These are phyloP conservation scores for Suillus subluteus DNA, from an alignment of 768 basidiomycete genomes.

Conservation along the genomic window DNA sequence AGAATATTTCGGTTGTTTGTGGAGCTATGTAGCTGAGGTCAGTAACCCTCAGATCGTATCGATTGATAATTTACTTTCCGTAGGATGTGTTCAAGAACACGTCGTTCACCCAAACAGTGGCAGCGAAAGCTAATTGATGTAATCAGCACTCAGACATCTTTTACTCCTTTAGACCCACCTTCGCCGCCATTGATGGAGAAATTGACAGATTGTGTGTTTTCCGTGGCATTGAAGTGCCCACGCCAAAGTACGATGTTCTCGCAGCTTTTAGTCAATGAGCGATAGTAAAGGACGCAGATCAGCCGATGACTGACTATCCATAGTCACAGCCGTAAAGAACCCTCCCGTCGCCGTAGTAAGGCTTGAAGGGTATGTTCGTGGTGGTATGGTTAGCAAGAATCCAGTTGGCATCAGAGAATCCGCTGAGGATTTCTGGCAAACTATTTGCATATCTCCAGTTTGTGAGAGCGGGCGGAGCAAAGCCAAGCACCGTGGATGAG, in stretches of 20 bases:
- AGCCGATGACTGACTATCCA: conserved; percentile 60
- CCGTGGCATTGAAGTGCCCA: conserved; percentile 73
- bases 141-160: background rate
- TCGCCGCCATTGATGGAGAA: conserved; percentile 81
- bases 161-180: conserved; percentile 43
- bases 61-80: conserved; percentile 59
- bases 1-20: conserved; percentile 63
- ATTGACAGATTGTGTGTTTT: conserved; percentile 64
- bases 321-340: conserved; percentile 89
- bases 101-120: conserved; percentile 80
- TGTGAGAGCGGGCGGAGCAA: conserved; percentile 52
- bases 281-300: conserved; percentile 12
- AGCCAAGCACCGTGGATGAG: conserved; percentile 30
- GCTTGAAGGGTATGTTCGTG: conserved; percentile 73
- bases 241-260: conserved; percentile 84
- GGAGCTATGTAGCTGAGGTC: conserved; percentile 46
- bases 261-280: conserved; percentile 50
- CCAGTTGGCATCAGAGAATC: conserved; percentile 71
- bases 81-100: conserved; percentile 72
- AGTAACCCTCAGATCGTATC: background rate
- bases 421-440: conserved; percentile 64
- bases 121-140: conserved; percentile 61
- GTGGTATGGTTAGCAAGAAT: conserved; percentile 64
- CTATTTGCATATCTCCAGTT: conserved; percentile 80
- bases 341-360: conserved; percentile 73